Evolutionary conservation across 805 yeast genomes (phyloP).

Genomic region (Candida broadrunensis): DNA sequence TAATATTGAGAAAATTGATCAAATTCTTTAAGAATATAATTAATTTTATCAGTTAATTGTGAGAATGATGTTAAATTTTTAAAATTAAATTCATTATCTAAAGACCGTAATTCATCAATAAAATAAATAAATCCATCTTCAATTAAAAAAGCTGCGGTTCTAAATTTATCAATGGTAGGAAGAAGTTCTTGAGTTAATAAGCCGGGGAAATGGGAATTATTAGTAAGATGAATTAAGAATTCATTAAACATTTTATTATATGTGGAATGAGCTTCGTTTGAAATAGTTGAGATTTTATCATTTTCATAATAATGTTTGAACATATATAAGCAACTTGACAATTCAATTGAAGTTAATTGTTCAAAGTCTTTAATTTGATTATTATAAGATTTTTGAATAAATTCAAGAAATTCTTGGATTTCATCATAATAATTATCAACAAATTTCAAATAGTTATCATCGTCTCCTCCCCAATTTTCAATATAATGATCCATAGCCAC

Average conservation of each 20-base stretch:
- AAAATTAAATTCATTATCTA: slow-evolving; percentile 20
- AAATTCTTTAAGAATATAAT: slow-evolving; percentile 14
- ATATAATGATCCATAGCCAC: too few relatives aligned
- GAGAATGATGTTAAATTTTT: slow-evolving; percentile 8
- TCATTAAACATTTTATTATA: slow-evolving; percentile 20
- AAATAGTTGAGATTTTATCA: slow-evolving; percentile 13
- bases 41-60: slow-evolving; percentile 15
- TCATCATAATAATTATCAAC: slow-evolving; percentile 16
- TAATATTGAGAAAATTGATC: slow-evolving; percentile 11
- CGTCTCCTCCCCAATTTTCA: too few relatives aligned
- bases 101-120: slow-evolving; percentile 16
- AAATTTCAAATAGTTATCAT: slow-evolving; percentile 8
- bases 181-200: slow-evolving; percentile 14
- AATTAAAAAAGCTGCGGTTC: background rate
- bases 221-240: slow-evolving; percentile 12
- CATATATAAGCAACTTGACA: slow-evolving; percentile 23
- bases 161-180: slow-evolving; percentile 1
- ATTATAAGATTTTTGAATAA: slow-evolving; percentile 17
- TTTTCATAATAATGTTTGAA: slow-evolving; percentile 19
- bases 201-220: slow-evolving; percentile 15
- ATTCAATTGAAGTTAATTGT: slow-evolving; percentile 22
- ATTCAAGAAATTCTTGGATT: slow-evolving; percentile 16
- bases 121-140: slow-evolving; percentile 8
- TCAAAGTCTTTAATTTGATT: slow-evolving; percentile 16
- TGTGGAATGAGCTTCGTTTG: slow-evolving; percentile 12